phyloP scores from a whole-genome alignment of 179 eudicot species.

The Amaranthus tricolor region DNA sequence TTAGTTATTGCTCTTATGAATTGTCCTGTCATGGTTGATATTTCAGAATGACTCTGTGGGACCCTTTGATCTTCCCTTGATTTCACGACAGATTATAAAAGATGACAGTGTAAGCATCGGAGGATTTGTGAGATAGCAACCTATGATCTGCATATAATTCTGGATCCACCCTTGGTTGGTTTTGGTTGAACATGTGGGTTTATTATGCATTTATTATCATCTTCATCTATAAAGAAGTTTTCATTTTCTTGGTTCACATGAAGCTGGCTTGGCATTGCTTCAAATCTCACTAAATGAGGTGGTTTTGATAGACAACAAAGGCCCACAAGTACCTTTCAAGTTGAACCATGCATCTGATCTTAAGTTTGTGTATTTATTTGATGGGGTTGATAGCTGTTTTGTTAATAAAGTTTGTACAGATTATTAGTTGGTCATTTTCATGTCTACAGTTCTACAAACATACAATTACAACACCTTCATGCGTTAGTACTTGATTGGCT shows the following conservation, averaged over 20 bases:
- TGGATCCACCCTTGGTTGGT: constrained; percentile 13
- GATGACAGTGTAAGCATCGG: constrained; percentile 33
- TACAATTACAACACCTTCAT: neutral
- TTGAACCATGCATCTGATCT: constrained; percentile 10
- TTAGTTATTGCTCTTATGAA: neutral
- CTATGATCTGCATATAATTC: neutral
- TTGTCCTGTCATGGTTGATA: neutral
- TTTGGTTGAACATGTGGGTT: constrained; percentile 2
- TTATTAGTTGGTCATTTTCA: constrained; percentile 16
- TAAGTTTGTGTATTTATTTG: neutral
- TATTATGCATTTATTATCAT: constrained; percentile 4
- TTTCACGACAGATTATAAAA: constrained; percentile 29
- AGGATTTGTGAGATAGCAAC: constrained; percentile 29
- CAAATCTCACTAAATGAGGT: neutral
- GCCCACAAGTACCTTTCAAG: constrained; percentile 11
- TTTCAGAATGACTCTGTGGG: constrained; percentile 47
- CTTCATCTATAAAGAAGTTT: neutral
- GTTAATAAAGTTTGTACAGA: constrained; percentile 14
- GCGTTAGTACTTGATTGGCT: neutral
- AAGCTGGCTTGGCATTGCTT: neutral
- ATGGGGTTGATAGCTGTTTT: constrained; percentile 15
- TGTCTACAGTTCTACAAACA: constrained; percentile 9
- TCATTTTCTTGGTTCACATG: neutral
- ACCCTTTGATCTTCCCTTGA: constrained; percentile 41
- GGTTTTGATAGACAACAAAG: constrained; percentile 11